phyloP scores from a whole-genome alignment of 2,329 filamentous ascomycete species.

The Dactylonectria estremocensis region DNA sequence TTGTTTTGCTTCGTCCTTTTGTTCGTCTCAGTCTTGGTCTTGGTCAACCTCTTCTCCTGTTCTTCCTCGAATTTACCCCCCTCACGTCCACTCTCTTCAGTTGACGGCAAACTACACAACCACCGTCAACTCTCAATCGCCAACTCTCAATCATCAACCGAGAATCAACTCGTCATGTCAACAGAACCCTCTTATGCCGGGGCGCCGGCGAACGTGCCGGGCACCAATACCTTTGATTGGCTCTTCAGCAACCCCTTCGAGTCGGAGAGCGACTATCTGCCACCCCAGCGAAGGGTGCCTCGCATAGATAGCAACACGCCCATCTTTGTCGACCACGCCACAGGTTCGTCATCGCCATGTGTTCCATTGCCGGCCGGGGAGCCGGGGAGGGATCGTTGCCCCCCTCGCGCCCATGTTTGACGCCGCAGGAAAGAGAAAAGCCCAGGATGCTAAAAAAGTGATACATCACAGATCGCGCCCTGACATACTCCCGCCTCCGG shows the following conservation, averaged over 20 bases:
- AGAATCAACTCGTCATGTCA: constrained; percentile 33
- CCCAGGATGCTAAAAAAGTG: neutral
- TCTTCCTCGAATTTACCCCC: neutral
- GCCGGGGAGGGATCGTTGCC: neutral
- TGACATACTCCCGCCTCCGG: constrained; percentile 54
- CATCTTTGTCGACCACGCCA: constrained; percentile 59
- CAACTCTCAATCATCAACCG: constrained; percentile 15
- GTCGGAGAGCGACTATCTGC: constrained; percentile 48
- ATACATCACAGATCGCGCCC: constrained; percentile 50
- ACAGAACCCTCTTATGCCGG: constrained; percentile 37
- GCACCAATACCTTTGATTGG: constrained; percentile 55
- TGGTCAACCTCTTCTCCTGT: neutral
- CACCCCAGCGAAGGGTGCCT: constrained; percentile 50
- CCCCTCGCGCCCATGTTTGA: too few species aligned
- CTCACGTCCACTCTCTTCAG: neutral
- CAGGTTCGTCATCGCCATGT: constrained; percentile 48
- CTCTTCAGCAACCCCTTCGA: constrained; percentile 57
- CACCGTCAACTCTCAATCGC: too few species aligned
- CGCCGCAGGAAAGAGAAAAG: neutral
- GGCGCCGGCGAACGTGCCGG: constrained; percentile 37
- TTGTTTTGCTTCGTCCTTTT: neutral
- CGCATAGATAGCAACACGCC: constrained; percentile 52
- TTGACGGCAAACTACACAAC: neutral
- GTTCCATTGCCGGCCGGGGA: neutral
- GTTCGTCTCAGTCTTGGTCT: neutral